Base-by-base conservation (phyloP, 306 rosid genomes). In the Malus orientalis region DNA sequence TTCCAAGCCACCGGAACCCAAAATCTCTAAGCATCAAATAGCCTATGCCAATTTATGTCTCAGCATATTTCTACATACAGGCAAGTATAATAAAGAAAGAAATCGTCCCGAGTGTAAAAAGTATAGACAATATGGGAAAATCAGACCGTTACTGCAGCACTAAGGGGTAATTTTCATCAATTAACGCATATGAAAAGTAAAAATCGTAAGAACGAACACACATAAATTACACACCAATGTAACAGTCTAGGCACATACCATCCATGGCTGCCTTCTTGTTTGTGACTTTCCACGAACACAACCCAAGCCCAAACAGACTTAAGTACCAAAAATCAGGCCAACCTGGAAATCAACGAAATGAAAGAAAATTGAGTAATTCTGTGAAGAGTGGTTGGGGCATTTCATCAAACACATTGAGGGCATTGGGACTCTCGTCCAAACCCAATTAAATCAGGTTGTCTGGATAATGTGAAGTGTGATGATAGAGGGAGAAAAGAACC, bases 211-310 rank as follows among this genome's bases (percentile, higher is more conserved):
- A 23, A 53, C 2, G 16, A 74, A 33, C 62, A 42, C 25, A 29
- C 14, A 76, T 29, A 42, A 65, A 54, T 10, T 38, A 18, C 13
- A 53, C 13, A 71, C 29, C 73, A 25, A 69, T 36, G 25, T 27
- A 67, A 8, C 8, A 4, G 18, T 2, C 19, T 45, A 67, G 60
- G 38, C 30, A 85, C 86, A 53, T 86, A 90, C 96, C 96, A 79
- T 90, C 96, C 93, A 88, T 90, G 84, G 58, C 77, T 79, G 81
- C 83, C 77, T 70, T 74, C 59, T 66, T 60, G 80, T 67, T n/a
- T 32, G 33, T 18, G 80, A 74, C 69, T 64, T 79, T 81, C 82
- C 60, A 55, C 51, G 25, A 74, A 53, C 27, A 71, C 77, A 74
- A 58, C 54, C 55, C 20, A 49, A 49, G 1, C 20, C 45, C 32